Percentiles rank a stretch among this genome's conserved stretches.
phyloP scores from a whole-genome alignment of 2,329 filamentous ascomycete genomes.

The Arthrinium puccinioides region DNA sequence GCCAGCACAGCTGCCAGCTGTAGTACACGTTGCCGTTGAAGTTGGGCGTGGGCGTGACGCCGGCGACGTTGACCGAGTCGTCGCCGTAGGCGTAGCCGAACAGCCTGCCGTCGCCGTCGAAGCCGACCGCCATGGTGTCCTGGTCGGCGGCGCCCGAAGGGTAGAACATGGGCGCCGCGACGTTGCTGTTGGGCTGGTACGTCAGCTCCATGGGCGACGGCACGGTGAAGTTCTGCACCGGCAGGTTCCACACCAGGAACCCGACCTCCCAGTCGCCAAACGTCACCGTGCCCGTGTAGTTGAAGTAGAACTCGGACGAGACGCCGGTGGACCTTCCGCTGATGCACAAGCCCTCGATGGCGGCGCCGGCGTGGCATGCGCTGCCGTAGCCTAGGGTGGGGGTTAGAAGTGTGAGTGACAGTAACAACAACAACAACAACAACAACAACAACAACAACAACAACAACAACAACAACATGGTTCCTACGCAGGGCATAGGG shows the following conservation, averaged over 20 bases:
- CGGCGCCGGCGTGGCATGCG: conserved; percentile 27
- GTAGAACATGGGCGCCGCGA: conserved; percentile 21
- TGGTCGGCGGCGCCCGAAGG: conserved; percentile 6
- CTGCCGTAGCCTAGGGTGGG: conserved; percentile 16
- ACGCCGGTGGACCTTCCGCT: background rate
- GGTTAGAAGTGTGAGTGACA: too few species aligned
- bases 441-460: too few species aligned
- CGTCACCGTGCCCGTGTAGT: conserved; percentile 16
- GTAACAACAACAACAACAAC: too few species aligned
- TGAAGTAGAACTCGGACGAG: conserved; percentile 25
- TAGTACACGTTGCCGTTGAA: conserved; percentile 14
- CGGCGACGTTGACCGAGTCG: conserved; percentile 18
- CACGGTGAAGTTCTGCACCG: conserved; percentile 7
- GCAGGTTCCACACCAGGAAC: conserved; percentile 22
- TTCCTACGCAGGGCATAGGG: background rate
- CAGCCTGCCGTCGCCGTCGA: conserved; percentile 20
- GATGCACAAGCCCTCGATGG: conserved; percentile 25
- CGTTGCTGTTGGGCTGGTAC: conserved; percentile 19
- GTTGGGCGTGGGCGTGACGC: conserved; percentile 6
- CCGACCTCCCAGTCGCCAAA: conserved; percentile 14
- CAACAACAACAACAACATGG: background rate
- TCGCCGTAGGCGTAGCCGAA: conserved; percentile 21
- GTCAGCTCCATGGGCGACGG: conserved; percentile 14
- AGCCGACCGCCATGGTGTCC: conserved; percentile 18
- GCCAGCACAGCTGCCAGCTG: conserved; percentile 27